phyloP scores from a whole-genome alignment of 768 basidiomycete species.

The Vararia minispora region DNA sequence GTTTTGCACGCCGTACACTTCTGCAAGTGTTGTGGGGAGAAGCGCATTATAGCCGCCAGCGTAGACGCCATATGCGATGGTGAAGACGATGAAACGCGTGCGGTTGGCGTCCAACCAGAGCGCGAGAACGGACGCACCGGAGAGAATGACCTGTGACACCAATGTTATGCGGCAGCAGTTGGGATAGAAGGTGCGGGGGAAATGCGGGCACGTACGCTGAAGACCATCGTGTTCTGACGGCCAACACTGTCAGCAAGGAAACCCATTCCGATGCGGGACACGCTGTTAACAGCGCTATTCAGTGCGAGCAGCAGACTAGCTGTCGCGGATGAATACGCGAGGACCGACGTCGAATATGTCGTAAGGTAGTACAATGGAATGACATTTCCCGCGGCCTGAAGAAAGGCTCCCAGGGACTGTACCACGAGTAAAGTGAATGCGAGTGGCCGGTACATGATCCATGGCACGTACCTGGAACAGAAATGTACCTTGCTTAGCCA shows the following conservation, averaged over 20 bases:
- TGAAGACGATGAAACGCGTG: constrained; percentile 27
- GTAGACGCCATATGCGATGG: constrained; percentile 30
- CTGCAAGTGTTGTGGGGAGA: constrained; percentile 31
- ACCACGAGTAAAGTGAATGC: neutral
- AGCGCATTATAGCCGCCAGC: constrained; percentile 36
- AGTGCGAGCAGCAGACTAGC: constrained; percentile 30
- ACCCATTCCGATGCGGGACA: constrained; percentile 30
- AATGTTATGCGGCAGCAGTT: neutral
- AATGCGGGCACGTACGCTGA: constrained; percentile 19
- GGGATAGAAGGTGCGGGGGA: neutral
- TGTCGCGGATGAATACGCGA: constrained; percentile 25
- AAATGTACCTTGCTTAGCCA: constrained; percentile 30
- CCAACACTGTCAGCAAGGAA: constrained; percentile 30
- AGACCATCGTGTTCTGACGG: constrained; percentile 33
- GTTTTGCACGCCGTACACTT: constrained; percentile 32
- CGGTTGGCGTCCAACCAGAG: constrained; percentile 31
- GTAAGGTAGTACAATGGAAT: constrained; percentile 34
- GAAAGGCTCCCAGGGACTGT: constrained; percentile 28
- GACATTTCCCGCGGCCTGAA: constrained; percentile 34
- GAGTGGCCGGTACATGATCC: neutral
- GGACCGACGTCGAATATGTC: constrained; percentile 29
- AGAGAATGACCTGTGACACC: constrained; percentile 24
- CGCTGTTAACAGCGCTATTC: constrained; percentile 32
- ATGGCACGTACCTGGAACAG: constrained; percentile 24
- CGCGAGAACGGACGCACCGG: constrained; percentile 27